Conservation (phyloP, 2,329 filamentous ascomycete genomes). For the Rosellinia necatrix region DNA sequence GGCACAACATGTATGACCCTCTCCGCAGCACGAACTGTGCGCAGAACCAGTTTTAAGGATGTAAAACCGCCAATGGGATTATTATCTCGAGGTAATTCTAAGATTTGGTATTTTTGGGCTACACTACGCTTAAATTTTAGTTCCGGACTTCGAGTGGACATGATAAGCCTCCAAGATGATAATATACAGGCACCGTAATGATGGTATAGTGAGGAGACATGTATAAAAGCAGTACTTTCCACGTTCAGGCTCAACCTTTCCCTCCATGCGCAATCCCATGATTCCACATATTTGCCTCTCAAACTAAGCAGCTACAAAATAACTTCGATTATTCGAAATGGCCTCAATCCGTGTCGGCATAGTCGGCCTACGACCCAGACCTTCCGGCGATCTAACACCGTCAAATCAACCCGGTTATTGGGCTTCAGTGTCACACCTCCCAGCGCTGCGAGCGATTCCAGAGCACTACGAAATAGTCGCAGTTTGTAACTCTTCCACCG, state of each 20-base stretch:
- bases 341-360: conserved; percentile 36
- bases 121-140: no score
- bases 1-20: no score
- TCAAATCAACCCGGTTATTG: conserved; percentile 36
- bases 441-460: conserved; percentile 38
- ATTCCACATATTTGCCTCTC: not conserved
- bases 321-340: conserved; percentile 27
- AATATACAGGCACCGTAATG: not conserved
- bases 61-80: no score
- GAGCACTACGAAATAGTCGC: conserved; percentile 53
- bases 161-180: not conserved
- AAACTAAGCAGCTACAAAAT: not conserved
- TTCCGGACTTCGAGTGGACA: conserved; percentile 14
- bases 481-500: conserved; percentile 52
- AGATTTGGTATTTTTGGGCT: no score
- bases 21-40: no score
- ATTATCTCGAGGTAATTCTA: no score
- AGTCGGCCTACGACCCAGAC: conserved; percentile 29
- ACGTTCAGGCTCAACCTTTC: not conserved
- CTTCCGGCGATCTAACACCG: not conserved
- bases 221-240: conserved; percentile 1
- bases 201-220: not conserved
- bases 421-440: conserved; percentile 45
- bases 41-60: no score
- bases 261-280: not conserved